Conservation (phyloP, 345 rosid genomes). For the Rhizophora mangle region DNA sequence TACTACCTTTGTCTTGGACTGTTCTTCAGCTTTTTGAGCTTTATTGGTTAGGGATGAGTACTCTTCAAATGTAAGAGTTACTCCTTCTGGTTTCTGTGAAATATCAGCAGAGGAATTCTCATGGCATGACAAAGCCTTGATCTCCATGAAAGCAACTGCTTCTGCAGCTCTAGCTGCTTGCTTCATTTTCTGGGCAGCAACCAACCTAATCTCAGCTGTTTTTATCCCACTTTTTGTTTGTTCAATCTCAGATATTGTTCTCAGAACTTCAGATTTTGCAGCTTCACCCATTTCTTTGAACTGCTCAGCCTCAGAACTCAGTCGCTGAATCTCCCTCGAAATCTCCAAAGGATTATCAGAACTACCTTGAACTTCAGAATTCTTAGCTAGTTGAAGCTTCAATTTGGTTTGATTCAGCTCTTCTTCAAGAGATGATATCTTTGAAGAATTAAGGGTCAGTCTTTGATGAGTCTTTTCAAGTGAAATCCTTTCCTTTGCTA, state of each 20-base stretch:
- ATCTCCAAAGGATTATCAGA: constrained; percentile 40
- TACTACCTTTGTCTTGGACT: constrained; percentile 44
- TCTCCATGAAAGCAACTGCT: constrained; percentile 70
- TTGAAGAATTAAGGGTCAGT: constrained; percentile 47
- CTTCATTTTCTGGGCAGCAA: constrained; percentile 85
- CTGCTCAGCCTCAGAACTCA: constrained; percentile 66
- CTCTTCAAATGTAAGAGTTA: constrained; percentile 68
- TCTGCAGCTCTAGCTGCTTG: constrained; percentile 90
- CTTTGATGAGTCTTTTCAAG: constrained; percentile 74
- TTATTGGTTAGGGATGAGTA: constrained; percentile 46
- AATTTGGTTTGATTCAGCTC: constrained; percentile 49
- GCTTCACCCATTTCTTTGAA: constrained; percentile 57
- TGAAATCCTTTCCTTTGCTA: constrained; percentile 63
- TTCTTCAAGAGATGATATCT: constrained; percentile 66
- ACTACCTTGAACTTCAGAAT: constrained; percentile 29
- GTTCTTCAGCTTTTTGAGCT: constrained; percentile 63
- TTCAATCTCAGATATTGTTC: constrained; percentile 66
- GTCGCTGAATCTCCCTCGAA: constrained; percentile 54
- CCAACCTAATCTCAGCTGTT: constrained; percentile 66
- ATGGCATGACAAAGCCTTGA: constrained; percentile 54
- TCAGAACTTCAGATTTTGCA: constrained; percentile 52
- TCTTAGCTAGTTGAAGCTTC: constrained; percentile 46
- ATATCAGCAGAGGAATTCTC: constrained; percentile 24
- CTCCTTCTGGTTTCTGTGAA: constrained; percentile 26
- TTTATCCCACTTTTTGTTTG: constrained; percentile 54